Evolutionary conservation across 345 rosid species (phyloP), one percentile per base, ranked within the genome.

Genomic region (Aurinia saxatilis): DNA sequence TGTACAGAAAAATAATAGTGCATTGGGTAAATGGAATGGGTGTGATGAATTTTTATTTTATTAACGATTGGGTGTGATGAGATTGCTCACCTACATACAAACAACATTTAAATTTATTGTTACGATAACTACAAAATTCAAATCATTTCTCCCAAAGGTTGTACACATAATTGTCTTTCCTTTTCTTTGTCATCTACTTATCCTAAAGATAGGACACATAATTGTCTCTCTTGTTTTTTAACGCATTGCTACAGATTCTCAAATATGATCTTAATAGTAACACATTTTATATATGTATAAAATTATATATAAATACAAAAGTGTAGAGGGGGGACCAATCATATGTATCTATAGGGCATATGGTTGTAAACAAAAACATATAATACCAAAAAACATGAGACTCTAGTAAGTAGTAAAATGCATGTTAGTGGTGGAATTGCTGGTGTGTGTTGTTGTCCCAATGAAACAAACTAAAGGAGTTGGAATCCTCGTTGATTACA

Each of bases 11-110:
- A 13, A 18, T 37, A 48, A 57, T 7, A 58, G 48, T 57, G 72
- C 14, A 57, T 49, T 40, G 30, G 72, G 65, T 57, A 57, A 40
- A 49, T 39, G 44, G 58, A 44, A 57, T 57, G 14, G 58, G 51
- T 57, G 44, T 27, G 31, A 27, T 5, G 6, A 27, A 1, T 27
- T 27, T 6, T 27, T 27, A 1, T 27, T 27, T 27, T 6, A 27
- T 27, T 27, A 7, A 27, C 31, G 31, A 27, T 2, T 27, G 31
- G 31, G 31, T 57, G 36, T 40, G 30, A 66, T 50, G 44, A 39
- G 44, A 49, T n/a, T 31, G 41, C 14, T 48, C 36, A 40, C 27
- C 36, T 33, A 58, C 31, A 52, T 39, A 57, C 44, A 19, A 14
- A 57, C 72, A 11, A 61, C 7, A 48, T 6, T 19, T 30, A 0